Conservation (phyloP, 2,329 filamentous ascomycete species). For the Immersiporthe knoxdaviesiana region DNA sequence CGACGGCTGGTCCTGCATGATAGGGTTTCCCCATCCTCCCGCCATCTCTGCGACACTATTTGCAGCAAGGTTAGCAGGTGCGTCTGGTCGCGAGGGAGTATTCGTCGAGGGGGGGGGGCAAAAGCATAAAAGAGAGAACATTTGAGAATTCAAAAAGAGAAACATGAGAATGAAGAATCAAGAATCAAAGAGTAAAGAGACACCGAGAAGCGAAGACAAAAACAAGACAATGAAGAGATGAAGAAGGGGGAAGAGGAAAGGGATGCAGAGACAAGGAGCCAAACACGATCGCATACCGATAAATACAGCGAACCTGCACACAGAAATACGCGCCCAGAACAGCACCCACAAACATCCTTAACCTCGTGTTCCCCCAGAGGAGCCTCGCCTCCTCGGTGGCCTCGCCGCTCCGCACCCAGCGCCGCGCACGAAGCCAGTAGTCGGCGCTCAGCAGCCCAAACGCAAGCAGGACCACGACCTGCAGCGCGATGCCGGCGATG, state of each 20-base stretch:
- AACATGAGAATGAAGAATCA: neutral
- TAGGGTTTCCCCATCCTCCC: conserved; percentile 64
- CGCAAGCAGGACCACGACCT: conserved; percentile 52
- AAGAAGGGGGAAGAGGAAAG: neutral
- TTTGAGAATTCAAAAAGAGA: neutral
- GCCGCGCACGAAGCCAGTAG: conserved; percentile 48
- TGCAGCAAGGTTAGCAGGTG: neutral
- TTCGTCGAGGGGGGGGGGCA: no score
- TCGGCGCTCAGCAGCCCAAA: conserved; percentile 51
- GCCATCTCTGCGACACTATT: conserved; percentile 64
- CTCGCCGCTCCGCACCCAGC: conserved; percentile 42
- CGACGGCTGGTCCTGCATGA: conserved; percentile 65
- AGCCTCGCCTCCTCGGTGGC: conserved; percentile 38
- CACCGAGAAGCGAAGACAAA: neutral
- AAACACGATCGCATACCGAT: conserved; percentile 58
- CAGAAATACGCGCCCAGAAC: conserved; percentile 48
- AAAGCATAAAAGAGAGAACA: no score
- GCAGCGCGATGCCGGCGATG: conserved; percentile 57
- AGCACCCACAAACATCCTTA: conserved; percentile 49
- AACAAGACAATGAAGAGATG: neutral
- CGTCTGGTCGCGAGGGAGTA: neutral
- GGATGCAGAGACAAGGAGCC: neutral
- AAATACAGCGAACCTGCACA: conserved; percentile 57
- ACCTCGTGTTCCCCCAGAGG: conserved; percentile 49
- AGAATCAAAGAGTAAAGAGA: neutral